Evolutionary conservation across 176 grass and related monocot genomes (phyloP).

Genomic region (Triticum dicoccoides): DNA sequence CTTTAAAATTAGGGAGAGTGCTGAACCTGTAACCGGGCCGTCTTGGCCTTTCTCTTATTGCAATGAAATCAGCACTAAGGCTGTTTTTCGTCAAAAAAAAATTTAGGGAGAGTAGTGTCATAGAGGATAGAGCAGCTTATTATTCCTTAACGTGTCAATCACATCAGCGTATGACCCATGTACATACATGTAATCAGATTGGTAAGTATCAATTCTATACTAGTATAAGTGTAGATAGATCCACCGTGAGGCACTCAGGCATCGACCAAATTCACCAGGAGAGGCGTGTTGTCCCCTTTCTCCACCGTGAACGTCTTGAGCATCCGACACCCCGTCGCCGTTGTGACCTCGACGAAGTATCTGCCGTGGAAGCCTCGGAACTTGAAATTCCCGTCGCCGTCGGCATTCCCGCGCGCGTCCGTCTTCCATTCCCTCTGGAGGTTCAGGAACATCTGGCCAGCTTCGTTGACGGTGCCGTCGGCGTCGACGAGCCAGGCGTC

Average conservation of each 20-base stretch:
- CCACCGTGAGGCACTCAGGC: background rate
- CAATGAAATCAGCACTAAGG: too few species aligned
- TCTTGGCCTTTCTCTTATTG: too few species aligned
- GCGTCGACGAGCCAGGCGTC: slow-evolving; percentile 39
- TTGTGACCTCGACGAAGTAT: slow-evolving; percentile 39
- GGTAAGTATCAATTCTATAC: too few species aligned
- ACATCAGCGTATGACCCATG: too few species aligned
- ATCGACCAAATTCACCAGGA: slow-evolving; percentile 17
- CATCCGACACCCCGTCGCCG: slow-evolving; percentile 6
- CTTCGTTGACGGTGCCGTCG: slow-evolving; percentile 50
- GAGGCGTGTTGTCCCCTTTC: slow-evolving; percentile 35
- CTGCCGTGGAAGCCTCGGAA: slow-evolving; percentile 65
- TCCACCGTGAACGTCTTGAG: slow-evolving; percentile 44
- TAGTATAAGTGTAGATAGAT: background rate
- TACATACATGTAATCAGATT: too few species aligned
- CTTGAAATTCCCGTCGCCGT: slow-evolving; percentile 32
- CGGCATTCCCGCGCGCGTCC: slow-evolving; percentile 5
- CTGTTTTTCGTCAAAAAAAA: too few species aligned
- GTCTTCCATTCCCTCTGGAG: slow-evolving; percentile 54
- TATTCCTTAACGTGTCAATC: too few species aligned
- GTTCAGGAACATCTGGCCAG: slow-evolving; percentile 21
- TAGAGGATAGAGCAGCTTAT: too few species aligned
- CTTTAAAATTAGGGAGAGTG: too few species aligned
- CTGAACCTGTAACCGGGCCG: too few species aligned
- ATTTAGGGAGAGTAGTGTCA: too few species aligned